Base-by-base conservation (phyloP, 169 alveolate genomes). In the Ichthyophthirius multifiliis region DNA sequence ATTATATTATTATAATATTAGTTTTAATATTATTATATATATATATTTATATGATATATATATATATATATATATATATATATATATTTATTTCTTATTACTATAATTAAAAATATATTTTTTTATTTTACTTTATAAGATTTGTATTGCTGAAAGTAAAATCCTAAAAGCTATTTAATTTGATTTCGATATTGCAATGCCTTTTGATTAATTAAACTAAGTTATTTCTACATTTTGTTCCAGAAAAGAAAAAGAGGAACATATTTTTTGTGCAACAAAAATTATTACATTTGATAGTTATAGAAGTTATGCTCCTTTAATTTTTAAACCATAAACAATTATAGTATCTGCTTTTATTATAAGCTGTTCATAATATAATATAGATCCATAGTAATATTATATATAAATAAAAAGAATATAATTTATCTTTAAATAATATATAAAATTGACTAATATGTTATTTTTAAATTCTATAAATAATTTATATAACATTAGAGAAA, bases 161-260 rank as follows among this genome's bases (percentile, higher is more conserved):
- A 12, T 67, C n/a, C 10, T 67, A n/a, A 67, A 67, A 10, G 55
- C 62, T 12, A 67, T 67, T n/a, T n/a, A 67, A 41, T 67, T 67
- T 67, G 46, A 67, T 35, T 67, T 67, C 12, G 77, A 67, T 41
- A 41, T 67, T 20, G 5, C 12, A 10, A 34, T 55, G 12, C 71
- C 71, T 23, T 55, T 55, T 55, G 71, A 55, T 55, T 55, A 27
- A n/a, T 20, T 55, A 23, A n/a, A 55, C 23, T 27, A 34, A 20
- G 31, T 55, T 5, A 55, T 55, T 20, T 41, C 46, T 9, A 23
- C 23, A 6, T 55, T 55, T 39, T 55, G 71, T 55, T 27, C 23
- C 31, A 39, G 31, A 55, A 55, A 55, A 55, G 71, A 55, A 15
- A 18, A 55, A 55, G 71, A 55, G 31, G 71, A 55, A 27, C 71